Evolutionary conservation across 257 asterid genomes (phyloP).

Genomic region (Ocimum tenuiflorum): DNA sequence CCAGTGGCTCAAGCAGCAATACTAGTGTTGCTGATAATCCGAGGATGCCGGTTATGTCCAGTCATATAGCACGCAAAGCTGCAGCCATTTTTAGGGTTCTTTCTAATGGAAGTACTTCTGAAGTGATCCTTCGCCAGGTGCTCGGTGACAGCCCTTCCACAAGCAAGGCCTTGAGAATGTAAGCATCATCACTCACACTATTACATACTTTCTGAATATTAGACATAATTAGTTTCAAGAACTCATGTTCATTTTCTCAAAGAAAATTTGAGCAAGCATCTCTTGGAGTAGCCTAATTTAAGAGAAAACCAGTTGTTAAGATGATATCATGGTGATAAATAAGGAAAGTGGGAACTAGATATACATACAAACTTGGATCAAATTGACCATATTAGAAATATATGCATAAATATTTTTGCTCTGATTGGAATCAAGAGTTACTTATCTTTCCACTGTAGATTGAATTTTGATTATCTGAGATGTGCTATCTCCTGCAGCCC

Average conservation of each 20-base stretch:
- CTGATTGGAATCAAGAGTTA: neutral
- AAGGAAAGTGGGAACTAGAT: neutral
- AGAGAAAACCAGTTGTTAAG: too few species aligned
- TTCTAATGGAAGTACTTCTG: slow-evolving; percentile 63
- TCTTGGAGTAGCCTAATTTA: too few species aligned
- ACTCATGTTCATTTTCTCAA: too few species aligned
- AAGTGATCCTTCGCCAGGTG: slow-evolving; percentile 71
- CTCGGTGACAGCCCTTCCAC: slow-evolving; percentile 97
- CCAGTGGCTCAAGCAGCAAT: slow-evolving; percentile 30
- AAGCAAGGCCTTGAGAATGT: slow-evolving; percentile 98
- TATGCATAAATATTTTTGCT: neutral
- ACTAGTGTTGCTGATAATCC: slow-evolving; percentile 19
- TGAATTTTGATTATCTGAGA: too few species aligned
- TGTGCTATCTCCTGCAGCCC: too few species aligned
- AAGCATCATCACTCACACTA: slow-evolving; percentile 16
- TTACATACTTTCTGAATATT: too few species aligned
- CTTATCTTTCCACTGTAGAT: too few species aligned
- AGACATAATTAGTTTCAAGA: too few species aligned
- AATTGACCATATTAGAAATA: neutral
- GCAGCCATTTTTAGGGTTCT: slow-evolving; percentile 60
- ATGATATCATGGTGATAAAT: neutral
- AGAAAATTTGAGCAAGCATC: neutral
- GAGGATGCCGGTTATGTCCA: slow-evolving; percentile 37
- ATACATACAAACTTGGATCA: neutral
- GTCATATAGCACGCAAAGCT: slow-evolving; percentile 57